phyloP scores from a whole-genome alignment of 176 grass and related monocot species.

The Urochloa ruziziensis region DNA sequence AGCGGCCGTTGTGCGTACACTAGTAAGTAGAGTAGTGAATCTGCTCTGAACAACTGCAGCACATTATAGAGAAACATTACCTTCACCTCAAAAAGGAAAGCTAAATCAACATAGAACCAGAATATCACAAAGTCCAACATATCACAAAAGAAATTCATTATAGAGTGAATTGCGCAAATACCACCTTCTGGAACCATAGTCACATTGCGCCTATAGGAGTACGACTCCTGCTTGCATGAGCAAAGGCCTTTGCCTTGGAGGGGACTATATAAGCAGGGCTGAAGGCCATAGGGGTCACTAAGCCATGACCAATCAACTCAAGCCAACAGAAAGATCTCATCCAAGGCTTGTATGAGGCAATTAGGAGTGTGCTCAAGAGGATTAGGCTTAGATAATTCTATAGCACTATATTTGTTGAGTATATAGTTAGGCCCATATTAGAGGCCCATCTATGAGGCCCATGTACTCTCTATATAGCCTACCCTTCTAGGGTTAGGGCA shows the following conservation, averaged over 20 bases:
- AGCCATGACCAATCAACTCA: not conserved
- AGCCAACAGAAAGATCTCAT: not conserved
- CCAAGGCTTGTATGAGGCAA: not conserved
- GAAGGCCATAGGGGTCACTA: not conserved
- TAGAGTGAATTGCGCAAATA: not conserved
- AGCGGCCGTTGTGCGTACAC: slow-evolving; percentile 91
- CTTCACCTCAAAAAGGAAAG: slow-evolving; percentile 18
- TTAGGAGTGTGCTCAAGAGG: not conserved
- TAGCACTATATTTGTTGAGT: not conserved
- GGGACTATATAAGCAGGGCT: not conserved
- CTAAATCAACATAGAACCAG: not conserved
- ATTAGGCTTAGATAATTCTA: not conserved
- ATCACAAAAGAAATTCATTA: slow-evolving; percentile 4
- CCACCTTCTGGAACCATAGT: not conserved
- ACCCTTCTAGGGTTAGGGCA: too few species aligned
- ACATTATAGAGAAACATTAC: slow-evolving; percentile 35
- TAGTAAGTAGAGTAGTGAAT: slow-evolving; percentile 82
- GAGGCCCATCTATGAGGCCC: too few species aligned
- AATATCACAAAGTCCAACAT: not conserved
- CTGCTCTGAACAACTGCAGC: slow-evolving; percentile 75
- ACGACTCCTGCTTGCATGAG: not conserved
- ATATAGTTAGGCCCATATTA: too few species aligned
- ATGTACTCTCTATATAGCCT: too few species aligned
- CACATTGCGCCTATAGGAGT: not conserved
- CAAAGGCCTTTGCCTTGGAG: not conserved